phyloP scores from a whole-genome alignment of 768 basidiomycete species.

The Russula sp. region DNA sequence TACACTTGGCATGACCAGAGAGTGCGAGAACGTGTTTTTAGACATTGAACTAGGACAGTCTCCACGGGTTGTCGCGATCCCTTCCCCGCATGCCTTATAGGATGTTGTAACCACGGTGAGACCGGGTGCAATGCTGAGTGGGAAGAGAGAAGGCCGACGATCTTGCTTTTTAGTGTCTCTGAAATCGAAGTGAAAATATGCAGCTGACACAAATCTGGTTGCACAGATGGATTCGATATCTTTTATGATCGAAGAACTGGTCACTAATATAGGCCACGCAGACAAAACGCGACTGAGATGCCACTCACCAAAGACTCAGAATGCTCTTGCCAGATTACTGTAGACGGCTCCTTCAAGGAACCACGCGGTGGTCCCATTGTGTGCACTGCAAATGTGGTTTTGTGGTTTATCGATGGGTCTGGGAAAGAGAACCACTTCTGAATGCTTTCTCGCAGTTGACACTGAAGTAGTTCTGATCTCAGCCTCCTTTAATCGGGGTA shows the following conservation, averaged over 20 bases:
- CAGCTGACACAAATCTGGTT: not conserved
- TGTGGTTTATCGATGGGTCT: not conserved
- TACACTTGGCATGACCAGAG: too few species aligned
- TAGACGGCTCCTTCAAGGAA: not conserved
- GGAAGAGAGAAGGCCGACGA: too few species aligned
- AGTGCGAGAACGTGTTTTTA: too few species aligned
- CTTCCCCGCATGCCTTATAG: too few species aligned
- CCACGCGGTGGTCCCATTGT: not conserved
- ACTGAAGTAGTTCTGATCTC: not conserved
- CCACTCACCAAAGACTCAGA: conserved; percentile 5
- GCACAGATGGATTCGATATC: not conserved
- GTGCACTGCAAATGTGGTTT: not conserved
- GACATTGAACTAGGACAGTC: too few species aligned
- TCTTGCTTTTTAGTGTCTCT: conserved; percentile 5
- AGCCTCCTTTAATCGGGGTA: not conserved
- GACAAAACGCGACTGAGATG: not conserved
- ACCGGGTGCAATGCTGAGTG: too few species aligned
- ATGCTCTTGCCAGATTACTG: conserved; percentile 13
- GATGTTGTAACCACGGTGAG: too few species aligned
- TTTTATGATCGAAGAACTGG: conserved; percentile 12
- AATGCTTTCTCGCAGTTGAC: not conserved
- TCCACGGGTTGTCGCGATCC: too few species aligned
- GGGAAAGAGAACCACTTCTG: not conserved
- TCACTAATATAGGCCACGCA: not conserved
- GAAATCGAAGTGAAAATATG: conserved; percentile 8